Base-by-base conservation (phyloP, 176 grass and related monocot species). In the Aegilops tauschii region DNA sequence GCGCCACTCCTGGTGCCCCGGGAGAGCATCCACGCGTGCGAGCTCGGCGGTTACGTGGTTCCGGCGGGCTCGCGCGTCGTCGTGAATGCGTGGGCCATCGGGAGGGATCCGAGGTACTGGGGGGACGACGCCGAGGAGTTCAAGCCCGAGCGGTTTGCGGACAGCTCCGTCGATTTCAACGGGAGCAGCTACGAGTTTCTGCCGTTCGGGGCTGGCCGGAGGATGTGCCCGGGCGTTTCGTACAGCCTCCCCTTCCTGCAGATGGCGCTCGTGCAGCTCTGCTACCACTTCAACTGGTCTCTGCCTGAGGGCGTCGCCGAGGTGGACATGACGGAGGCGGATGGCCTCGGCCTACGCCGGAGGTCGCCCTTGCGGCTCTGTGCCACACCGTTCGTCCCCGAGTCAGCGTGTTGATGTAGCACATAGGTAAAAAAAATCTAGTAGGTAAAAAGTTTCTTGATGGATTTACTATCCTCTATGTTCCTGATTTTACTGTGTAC, bases 31-130 rank as follows among this genome's bases (percentile, higher is more conserved):
- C 69, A 80, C 0, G 78, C 9, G 0, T 76, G 77, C 12, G 73
- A 89, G 85, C 30, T 94, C 31, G 66, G 77, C 16, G 83, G 86
- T 31, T 94, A 82, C 80, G 56, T 25, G 31, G 78, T 94, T 4
- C 83, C 80, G 0, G 69, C 86, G 1, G 42, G 10, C 3, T 21
- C 82, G 0, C 50, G 82, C 0, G n/a, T 83, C 54, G 0, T 83
- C 7, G 49, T 83, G 16, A 54, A 18, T 0, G 50, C 50, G 5
- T 54, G 50, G 50, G 50, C 50, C 0, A 18, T 54, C 50, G 50
- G 50, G 5, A 54, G 50, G 2, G 50, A 54, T 6, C 50, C 50
- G 16, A 54, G 50, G 50, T 54, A 54, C 16, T 54, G 50, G 50
- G 50, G 50, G 2, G 16, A 54, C 0, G 50, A 54, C 50, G 50